phyloP scores from a whole-genome alignment of 2,329 filamentous ascomycete genomes.

The Alternaria dauci region DNA sequence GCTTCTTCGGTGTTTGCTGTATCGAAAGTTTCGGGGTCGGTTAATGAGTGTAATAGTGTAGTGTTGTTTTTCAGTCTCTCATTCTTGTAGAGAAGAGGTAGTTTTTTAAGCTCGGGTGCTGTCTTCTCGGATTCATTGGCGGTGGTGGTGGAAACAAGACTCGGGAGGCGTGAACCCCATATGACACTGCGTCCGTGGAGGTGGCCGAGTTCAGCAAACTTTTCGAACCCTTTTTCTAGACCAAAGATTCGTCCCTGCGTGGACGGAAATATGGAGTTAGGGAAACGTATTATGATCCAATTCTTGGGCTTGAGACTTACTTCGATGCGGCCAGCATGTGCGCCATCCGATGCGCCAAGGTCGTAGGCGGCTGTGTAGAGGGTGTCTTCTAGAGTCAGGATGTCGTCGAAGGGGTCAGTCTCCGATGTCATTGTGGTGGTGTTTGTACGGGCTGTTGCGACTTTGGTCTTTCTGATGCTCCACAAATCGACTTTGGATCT shows the following conservation, averaged over 20 bases:
- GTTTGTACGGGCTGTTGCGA: background rate
- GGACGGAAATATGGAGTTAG: no score
- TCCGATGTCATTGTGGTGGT: background rate
- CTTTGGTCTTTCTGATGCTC: no score
- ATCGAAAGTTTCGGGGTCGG: conserved; percentile 78
- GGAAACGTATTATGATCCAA: no score
- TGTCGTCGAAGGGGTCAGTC: conserved; percentile 62
- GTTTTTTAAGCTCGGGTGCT: conserved; percentile 13
- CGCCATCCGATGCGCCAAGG: conserved; percentile 78
- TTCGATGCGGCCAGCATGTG: conserved; percentile 80
- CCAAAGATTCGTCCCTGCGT: conserved; percentile 78
- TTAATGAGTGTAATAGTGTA: conserved; percentile 75
- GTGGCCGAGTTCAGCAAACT: conserved; percentile 81
- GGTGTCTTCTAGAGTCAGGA: conserved; percentile 68
- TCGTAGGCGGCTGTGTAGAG: conserved; percentile 87
- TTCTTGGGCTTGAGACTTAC: no score
- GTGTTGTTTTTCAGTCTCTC: conserved; percentile 79
- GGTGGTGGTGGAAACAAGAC: background rate
- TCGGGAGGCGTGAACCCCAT: conserved; percentile 77
- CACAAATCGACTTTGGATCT: no score
- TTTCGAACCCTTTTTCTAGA: conserved; percentile 91
- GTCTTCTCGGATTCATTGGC: background rate
- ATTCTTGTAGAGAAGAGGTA: conserved; percentile 63
- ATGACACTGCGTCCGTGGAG: conserved; percentile 80
- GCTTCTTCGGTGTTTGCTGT: conserved; percentile 87